Percentiles rank a stretch among this genome's conserved stretches.
Evolutionary conservation across 176 grass and related monocot genomes (phyloP).

Genomic region (sorghum (Sorghum bicolor)): DNA sequence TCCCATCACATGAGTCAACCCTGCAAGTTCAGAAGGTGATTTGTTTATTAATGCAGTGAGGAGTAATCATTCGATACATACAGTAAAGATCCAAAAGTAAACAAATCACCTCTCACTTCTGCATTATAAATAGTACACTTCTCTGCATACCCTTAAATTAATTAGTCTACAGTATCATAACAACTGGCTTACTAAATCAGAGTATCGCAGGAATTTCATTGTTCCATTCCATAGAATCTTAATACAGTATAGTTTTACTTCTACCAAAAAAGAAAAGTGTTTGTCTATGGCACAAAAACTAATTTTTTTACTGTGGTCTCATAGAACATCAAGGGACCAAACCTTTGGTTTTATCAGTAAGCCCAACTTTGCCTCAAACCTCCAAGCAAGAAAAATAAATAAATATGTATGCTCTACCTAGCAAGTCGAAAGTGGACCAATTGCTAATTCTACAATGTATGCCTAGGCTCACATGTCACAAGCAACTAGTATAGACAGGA

Average conservation of each 20-base stretch:
- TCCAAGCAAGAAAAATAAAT: neutral
- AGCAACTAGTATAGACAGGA: neutral
- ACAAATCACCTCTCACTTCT: neutral
- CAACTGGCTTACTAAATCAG: slow-evolving; percentile 23
- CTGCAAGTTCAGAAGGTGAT: slow-evolving; percentile 55
- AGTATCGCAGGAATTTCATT: neutral
- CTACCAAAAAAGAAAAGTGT: neutral
- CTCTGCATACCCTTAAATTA: neutral
- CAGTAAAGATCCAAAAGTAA: slow-evolving; percentile 22
- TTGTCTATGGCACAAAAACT: neutral
- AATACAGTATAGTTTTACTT: neutral
- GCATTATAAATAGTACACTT: slow-evolving; percentile 5
- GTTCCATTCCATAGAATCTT: slow-evolving; percentile 1
- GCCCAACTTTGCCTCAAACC: neutral
- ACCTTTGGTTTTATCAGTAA: neutral
- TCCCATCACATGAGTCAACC: slow-evolving; percentile 58
- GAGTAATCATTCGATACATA: slow-evolving; percentile 29
- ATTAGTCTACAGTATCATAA: neutral
- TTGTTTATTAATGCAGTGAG: slow-evolving; percentile 23
- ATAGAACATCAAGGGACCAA: neutral
- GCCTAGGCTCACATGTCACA: neutral
- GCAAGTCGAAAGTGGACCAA: neutral
- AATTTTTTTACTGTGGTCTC: neutral
- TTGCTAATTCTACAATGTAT: neutral
- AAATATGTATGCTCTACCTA: neutral